phyloP scores from a whole-genome alignment of 1,139 yeast species.

The Geotrichum europaeum region DNA sequence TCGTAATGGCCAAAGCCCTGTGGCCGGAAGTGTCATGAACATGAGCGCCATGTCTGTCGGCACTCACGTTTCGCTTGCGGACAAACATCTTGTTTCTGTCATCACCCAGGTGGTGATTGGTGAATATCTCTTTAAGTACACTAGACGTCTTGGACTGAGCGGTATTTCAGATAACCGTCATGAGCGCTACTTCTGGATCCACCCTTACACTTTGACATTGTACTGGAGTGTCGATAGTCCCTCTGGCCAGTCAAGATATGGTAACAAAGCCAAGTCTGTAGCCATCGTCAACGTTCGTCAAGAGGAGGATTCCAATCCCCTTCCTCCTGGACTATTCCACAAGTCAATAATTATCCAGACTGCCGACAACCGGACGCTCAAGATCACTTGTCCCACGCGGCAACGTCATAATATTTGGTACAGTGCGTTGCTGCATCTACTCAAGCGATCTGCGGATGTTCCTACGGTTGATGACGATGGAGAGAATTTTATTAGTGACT shows the following conservation, averaged over 20 bases:
- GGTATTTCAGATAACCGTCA: slow-evolving; percentile 78
- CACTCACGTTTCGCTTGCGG: slow-evolving; percentile 61
- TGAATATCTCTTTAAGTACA: slow-evolving; percentile 81
- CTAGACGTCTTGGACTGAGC: slow-evolving; percentile 69
- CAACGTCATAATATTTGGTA: slow-evolving; percentile 90
- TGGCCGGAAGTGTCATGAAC: slow-evolving; percentile 18
- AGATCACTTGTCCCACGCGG: slow-evolving; percentile 81
- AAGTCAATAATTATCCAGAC: slow-evolving; percentile 77
- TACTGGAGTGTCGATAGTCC: slow-evolving; percentile 90
- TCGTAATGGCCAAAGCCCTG: slow-evolving; percentile 10
- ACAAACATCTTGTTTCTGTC: slow-evolving; percentile 74
- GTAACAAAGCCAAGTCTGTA: slow-evolving; percentile 60
- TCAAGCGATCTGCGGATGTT: slow-evolving; percentile 63
- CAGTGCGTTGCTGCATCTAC: slow-evolving; percentile 71
- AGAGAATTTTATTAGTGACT: slow-evolving; percentile 18
- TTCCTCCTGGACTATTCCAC: slow-evolving; percentile 85
- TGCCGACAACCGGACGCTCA: slow-evolving; percentile 56
- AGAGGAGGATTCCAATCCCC: slow-evolving; percentile 77
- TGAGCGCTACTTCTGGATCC: slow-evolving; percentile 92
- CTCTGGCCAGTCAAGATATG: slow-evolving; percentile 46
- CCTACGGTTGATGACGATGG: slow-evolving; percentile 36
- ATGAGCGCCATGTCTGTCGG: slow-evolving; percentile 47
- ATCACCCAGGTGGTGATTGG: slow-evolving; percentile 92
- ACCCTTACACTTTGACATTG: slow-evolving; percentile 84
- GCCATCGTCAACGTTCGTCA: slow-evolving; percentile 77